These are phyloP conservation scores for Annona squamosa DNA, from an alignment of 164 flowering plant species.

Conservation along the genomic window DNA sequence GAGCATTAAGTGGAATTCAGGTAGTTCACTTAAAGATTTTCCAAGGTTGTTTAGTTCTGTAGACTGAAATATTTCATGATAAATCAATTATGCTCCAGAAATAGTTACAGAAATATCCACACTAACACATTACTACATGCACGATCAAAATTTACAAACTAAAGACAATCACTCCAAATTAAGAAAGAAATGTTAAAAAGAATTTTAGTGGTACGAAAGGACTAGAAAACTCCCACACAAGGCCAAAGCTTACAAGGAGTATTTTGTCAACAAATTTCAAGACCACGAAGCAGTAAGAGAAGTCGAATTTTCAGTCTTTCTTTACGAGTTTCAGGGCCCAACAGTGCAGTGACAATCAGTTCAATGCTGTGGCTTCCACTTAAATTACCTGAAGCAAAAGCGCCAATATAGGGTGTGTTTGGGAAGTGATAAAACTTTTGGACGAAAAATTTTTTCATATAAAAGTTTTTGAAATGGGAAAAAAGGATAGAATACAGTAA, in stretches of 20 bases:
- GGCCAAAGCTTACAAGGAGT: neutral
- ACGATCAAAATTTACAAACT: neutral
- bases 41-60: neutral
- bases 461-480: too few relatives aligned
- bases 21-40: neutral
- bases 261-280: neutral
- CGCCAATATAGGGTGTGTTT: too few relatives aligned
- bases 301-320: neutral
- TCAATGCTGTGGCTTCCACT: neutral
- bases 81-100: neutral
- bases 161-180: neutral
- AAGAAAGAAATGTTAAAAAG: neutral
- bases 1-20: neutral
- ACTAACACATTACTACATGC: neutral
- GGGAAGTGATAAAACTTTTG: too few relatives aligned
- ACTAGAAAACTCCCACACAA: too few relatives aligned
- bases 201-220: neutral
- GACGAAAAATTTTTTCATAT: too few relatives aligned
- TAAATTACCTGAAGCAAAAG: too few relatives aligned
- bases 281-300: neutral
- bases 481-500: too few relatives aligned
- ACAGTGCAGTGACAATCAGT: neutral
- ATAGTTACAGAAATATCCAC: neutral
- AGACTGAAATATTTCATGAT: neutral
- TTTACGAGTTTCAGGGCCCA: neutral